These are phyloP conservation scores for Dictyostelium discoideum DNA, from an alignment of 78 protist species.

Conservation along the genomic window DNA sequence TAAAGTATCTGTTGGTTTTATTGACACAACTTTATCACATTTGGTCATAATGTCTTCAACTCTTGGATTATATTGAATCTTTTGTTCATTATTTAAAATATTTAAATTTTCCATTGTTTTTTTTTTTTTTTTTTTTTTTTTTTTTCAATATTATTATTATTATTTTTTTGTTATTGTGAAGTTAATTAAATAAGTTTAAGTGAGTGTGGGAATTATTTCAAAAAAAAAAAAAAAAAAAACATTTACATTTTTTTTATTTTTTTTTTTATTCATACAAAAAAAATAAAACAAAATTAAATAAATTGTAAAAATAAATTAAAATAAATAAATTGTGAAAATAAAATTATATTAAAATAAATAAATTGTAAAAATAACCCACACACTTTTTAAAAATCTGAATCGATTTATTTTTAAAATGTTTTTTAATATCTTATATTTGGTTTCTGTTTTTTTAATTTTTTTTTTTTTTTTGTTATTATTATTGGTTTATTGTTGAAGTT, in stretches of 20 bases:
- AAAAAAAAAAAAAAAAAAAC: not conserved
- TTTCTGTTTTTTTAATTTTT: too few species aligned
- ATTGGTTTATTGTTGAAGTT: not conserved
- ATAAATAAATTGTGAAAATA: not conserved
- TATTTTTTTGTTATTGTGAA: not conserved
- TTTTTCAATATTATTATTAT: not conserved
- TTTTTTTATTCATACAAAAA: not conserved
- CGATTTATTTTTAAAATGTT: not conserved
- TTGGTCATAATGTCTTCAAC: constrained; percentile 28
- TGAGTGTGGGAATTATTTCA: not conserved
- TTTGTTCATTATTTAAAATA: not conserved
- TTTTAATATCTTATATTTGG: too few species aligned
- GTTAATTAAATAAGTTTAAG: not conserved
- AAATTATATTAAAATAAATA: not conserved
- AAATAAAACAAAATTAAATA: not conserved
- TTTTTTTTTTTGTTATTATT: too few species aligned
- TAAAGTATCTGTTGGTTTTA: constrained; percentile 33
- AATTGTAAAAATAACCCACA: not conserved
- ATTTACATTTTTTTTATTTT: too few species aligned
- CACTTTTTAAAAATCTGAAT: too few species aligned
- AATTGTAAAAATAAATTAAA: not conserved
- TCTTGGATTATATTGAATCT: constrained; percentile 16
- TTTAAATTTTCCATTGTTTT: not conserved
- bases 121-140: not conserved
- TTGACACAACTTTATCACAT: not conserved